These are phyloP conservation scores for Pseudopithomyces chartarum DNA, from an alignment of 2,329 filamentous ascomycete genomes.

Conservation along the genomic window DNA sequence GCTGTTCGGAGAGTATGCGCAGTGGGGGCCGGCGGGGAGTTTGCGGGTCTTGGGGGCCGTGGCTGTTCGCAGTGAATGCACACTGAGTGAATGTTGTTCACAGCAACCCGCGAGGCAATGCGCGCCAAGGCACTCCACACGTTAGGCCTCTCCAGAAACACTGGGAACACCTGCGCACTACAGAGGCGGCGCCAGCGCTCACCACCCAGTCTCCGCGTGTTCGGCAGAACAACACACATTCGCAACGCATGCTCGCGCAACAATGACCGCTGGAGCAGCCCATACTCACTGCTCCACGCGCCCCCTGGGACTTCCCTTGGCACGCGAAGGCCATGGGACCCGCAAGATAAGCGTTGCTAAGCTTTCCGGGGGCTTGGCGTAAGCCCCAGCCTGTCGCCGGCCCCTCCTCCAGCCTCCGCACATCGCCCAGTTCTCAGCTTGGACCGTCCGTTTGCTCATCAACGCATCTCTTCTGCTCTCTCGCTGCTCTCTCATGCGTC, in stretches of 20 bases:
- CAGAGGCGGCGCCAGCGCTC: too few relatives aligned
- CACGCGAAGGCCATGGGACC: not conserved
- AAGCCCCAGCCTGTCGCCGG: slow-evolving; percentile 6
- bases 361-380: slow-evolving; percentile 22
- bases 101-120: not conserved
- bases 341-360: slow-evolving; percentile 33
- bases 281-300: not conserved
- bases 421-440: slow-evolving; percentile 2
- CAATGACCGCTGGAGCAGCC: too few relatives aligned
- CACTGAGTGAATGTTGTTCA: too few relatives aligned
- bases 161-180: too few relatives aligned
- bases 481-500: not conserved
- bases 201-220: too few relatives aligned
- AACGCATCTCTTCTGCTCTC: not conserved
- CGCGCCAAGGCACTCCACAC: not conserved
- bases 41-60: not conserved
- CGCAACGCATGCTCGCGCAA: too few relatives aligned
- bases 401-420: slow-evolving; percentile 23
- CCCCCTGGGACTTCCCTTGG: not conserved
- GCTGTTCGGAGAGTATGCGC: not conserved
- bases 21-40: too few relatives aligned
- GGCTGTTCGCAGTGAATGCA: not conserved
- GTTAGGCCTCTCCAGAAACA: too few relatives aligned
- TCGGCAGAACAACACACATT: too few relatives aligned
- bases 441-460: slow-evolving; percentile 3